Percentiles rank a stretch among this genome's conserved stretches.
Evolutionary conservation across 306 rosid species (phyloP).

Genomic region (Hippophae rhamnoides): DNA sequence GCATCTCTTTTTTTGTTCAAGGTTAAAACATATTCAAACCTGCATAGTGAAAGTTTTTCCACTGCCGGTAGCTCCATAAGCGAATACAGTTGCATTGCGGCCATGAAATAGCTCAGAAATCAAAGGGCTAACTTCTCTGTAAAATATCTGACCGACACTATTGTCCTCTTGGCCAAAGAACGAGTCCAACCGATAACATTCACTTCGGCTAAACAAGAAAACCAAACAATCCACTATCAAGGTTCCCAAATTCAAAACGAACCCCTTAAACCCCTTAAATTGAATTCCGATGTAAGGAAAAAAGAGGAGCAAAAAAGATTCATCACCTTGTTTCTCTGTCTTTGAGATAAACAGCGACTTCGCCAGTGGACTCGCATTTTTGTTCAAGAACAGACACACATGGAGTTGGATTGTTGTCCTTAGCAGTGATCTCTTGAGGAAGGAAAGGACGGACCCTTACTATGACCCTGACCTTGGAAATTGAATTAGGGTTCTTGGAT

Average conservation of each 20-base stretch:
- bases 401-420: conserved; percentile 22
- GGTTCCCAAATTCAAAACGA: neutral
- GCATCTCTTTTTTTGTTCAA: neutral
- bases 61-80: conserved; percentile 96
- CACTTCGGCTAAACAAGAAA: conserved; percentile 52
- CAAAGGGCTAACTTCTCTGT: conserved; percentile 62
- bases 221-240: neutral
- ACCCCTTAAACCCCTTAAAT: neutral
- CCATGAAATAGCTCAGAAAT: conserved; percentile 63
- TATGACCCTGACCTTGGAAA: conserved; percentile 66
- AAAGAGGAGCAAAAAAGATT: neutral
- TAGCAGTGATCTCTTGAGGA: conserved; percentile 30
- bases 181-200: conserved; percentile 70
- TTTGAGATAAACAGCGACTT: conserved; percentile 57
- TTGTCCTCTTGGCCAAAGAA: conserved; percentile 66
- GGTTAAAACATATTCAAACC: conserved; percentile 27
- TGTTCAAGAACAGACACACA: conserved; percentile 49
- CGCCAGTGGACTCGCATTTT: conserved; percentile 24
- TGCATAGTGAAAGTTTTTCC: conserved; percentile 96
- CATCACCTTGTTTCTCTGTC: conserved; percentile 70
- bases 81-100: conserved; percentile 73
- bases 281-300: neutral
- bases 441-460: conserved; percentile 87
- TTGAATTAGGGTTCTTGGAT: conserved; percentile 19
- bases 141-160: conserved; percentile 58